Base-by-base conservation (phyloP, 495 filamentous ascomycete genomes). In the Parathielavia appendiculata region DNA sequence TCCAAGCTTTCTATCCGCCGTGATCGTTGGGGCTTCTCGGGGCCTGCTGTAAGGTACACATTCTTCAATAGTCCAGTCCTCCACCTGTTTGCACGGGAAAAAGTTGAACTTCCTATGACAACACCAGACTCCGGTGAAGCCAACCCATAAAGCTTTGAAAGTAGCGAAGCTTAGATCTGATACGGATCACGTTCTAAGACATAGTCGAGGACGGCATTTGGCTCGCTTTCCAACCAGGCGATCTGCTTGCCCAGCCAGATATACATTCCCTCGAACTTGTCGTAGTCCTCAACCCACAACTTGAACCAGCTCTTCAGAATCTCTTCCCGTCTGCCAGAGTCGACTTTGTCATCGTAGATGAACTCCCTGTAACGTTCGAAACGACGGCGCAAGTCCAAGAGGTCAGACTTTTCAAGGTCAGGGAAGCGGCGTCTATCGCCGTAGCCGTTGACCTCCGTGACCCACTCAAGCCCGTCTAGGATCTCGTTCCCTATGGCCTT, bases 271-370 rank as follows among this genome's bases (percentile, higher is more conserved):
- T 57, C 38, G 2, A 13, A 0, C 23, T 51, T 19, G 8, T 44
- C 19, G 17, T 57, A 57, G 13, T 57, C 55, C 39, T 57, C 55
- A 1, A 57, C 11, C 55, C 55, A 57, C 7, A 36, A 12, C 17
- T 17, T 0, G 7, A 57, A 45, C 55, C 45, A 57, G 4, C 9
- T 32, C n/a, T 44, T 23, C 5, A 57, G 11, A 5, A 34, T 1
- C 26, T 12, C 5, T 1, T 4, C n/a, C 20, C 26, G 13, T 20
- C 39, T 44, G 0, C 0, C 20, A 5, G 26, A 8, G 9, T 43
- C 47, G 2, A 51, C 36, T 2, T 57, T 30, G 26, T 30, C 23
- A 26, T 34, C 36, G 26, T 51, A 16, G 14, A 57, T 19, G 5
- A 57, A 26, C 0, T 51, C n/a, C 26, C 47, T 17, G 17, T 35